Base-by-base conservation (phyloP, 331 rosid species). In the Malus hybrid region DNA sequence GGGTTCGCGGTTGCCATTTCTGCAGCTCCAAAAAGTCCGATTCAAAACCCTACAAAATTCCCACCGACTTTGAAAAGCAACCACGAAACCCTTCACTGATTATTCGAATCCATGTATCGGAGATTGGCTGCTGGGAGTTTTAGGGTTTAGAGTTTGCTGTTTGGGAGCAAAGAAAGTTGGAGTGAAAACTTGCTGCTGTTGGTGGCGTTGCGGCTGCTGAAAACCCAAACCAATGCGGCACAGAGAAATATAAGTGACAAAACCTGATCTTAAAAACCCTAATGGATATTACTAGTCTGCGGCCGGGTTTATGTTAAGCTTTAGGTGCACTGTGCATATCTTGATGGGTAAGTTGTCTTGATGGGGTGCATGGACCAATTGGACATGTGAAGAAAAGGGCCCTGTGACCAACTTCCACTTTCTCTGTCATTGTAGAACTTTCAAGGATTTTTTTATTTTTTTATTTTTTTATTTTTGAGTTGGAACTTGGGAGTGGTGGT, bases 1-100 rank as follows among this genome's bases (percentile, higher is more conserved):
- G 96, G 96, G 82, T 94, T 94, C 89, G 76, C 15, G 81, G 97
- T 82, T 63, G 99, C 90, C 99, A 94, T 94, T 73, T 42, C 74
- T 73, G 67, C 24, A 56, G 75, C 74, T 57, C 78, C 79, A 15
- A 77, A 57, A 69, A 65, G 29, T 70, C 74, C 63, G 75, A 80
- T 67, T 31, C 72, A 67, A 69, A 66, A 44, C 67, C 84, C 79
- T 18, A 24, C 57, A 69, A 50, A 71, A 52, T 52, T 61, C n/a
- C 50, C 46, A 72, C 73, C 76, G 71, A 73, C 84, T 63, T 19
- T 28, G 48, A 22, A 62, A 56, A 78, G 86, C 78, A 80, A 87
- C 85, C 79, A 73, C 75, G 76, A 71, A 55, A 81, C 72, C 76
- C 80, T 56, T 75, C 83, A 85, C 34, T 42, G 66, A 39, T 76